Evolutionary conservation across 2,329 filamentous ascomycete genomes (phyloP).

Genomic region (Diplodia seriata): DNA sequence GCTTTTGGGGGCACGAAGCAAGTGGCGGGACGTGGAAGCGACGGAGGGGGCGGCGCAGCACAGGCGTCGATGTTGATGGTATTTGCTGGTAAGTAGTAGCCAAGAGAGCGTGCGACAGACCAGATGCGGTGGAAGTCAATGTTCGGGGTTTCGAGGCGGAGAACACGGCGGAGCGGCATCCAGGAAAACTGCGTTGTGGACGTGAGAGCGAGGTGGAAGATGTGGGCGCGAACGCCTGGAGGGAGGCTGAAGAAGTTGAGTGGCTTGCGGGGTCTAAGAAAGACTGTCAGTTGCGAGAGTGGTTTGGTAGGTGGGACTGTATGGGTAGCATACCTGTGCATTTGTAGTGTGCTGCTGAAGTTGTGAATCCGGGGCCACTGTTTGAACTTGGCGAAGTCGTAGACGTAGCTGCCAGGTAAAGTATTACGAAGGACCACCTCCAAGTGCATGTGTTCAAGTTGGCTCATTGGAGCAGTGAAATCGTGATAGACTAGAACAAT

Average conservation of each 20-base stretch:
- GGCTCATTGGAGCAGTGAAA: background rate
- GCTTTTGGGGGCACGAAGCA: background rate
- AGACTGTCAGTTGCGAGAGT: background rate
- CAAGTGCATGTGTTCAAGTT: background rate
- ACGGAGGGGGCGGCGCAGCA: background rate
- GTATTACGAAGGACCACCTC: background rate
- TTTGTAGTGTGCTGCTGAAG: constrained; percentile 6
- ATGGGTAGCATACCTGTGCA: background rate
- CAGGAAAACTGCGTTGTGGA: background rate
- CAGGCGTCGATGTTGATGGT: constrained; percentile 4
- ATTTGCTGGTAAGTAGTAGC: background rate
- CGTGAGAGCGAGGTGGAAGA: background rate
- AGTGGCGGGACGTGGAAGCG: background rate
- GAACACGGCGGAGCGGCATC: background rate
- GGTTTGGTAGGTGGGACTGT: background rate
- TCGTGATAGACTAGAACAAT: too few species aligned
- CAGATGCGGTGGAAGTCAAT: constrained; percentile 1
- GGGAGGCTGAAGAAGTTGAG: background rate
- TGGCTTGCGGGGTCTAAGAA: background rate
- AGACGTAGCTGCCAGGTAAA: background rate
- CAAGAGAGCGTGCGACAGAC: background rate
- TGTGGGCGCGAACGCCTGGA: background rate
- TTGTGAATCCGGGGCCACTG: background rate
- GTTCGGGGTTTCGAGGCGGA: too few species aligned
- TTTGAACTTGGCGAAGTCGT: background rate